Base-by-base conservation (phyloP, 495 filamentous ascomycete genomes). In the Neurospora discreta region DNA sequence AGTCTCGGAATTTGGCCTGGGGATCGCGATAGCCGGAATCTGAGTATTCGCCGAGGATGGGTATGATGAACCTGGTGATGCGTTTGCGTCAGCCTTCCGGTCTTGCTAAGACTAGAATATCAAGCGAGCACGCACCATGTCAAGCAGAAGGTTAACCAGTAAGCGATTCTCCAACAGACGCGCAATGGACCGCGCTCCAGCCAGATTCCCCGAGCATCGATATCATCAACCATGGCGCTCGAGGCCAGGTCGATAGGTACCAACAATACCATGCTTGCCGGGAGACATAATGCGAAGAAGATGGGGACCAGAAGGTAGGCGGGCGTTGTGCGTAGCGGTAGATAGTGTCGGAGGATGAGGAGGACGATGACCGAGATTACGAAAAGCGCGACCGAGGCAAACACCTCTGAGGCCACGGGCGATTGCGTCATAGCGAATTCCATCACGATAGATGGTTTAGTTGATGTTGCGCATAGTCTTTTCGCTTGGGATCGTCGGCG, bases 231-330 rank as follows among this genome's bases (percentile, higher is more conserved):
- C 70, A 89, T 87, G 20, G 90, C 89, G 77, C 87, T 94, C 3
- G 94, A 97, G 4, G 95, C 93, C 73, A 99, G 88, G 82, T 99
- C 95, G 75, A 99, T 98, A 5, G 95, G 95, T 0, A 99, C 94
- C 26, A 99, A 86, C 23, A 99, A 85, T n/a, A 98, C 90, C 75
- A 98, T 94, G 80, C 92, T 95, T 70, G 93, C 92, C 15, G 95
- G 96, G 26, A 99, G 90, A 68, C 93, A 92, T 78, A 99, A 85
- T 39, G 94, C 92, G 75, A 99, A 91, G 80, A 99, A 98, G 70
- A 98, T 90, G 43, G 95, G 94, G 1, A 97, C 87, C 69, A 93
- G 85, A n/a, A 98, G 85, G 80, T 94, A 98, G 72, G 91, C 92
- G 0, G 95, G 95, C 1, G 95, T 97, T 36, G 91, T 89, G 71